Conservation (phyloP, 179 eudicot species). For the Sideroxylon spinosum region DNA sequence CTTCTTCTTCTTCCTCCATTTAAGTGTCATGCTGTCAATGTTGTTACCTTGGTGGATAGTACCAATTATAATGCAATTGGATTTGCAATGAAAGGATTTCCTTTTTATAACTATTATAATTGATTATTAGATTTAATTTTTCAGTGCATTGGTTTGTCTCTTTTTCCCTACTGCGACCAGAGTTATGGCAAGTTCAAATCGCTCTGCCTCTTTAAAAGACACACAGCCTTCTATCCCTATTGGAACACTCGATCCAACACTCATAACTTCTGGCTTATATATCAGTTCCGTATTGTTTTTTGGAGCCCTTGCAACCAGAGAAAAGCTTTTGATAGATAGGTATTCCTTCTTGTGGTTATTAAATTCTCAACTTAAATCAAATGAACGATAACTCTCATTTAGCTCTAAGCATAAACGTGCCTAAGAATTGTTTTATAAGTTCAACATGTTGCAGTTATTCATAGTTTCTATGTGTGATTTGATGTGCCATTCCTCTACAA, state of each 20-base stretch:
- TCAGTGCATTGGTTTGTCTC: constrained; percentile 95
- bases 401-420: not conserved
- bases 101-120: constrained; percentile 12
- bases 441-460: no score
- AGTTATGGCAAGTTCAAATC: constrained; percentile 98
- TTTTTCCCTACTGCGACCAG: constrained; percentile 99
- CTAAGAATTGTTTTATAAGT: not conserved
- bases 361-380: not conserved
- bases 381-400: not conserved
- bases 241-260: constrained; percentile 91
- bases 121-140: not conserved
- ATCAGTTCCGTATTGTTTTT: constrained; percentile 68
- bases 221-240: constrained; percentile 89
- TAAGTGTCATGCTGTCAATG: not conserved
- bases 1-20: no score
- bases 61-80: not conserved
- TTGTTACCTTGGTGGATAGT: not conserved
- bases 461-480: no score
- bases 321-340: constrained; percentile 95
- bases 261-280: constrained; percentile 64
- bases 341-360: constrained; percentile 22
- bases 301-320: constrained; percentile 90
- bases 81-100: not conserved
- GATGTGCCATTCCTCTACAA: no score
- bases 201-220: constrained; percentile 87